Conservation (phyloP, 2,329 filamentous ascomycete species). For the Allantophomopsis lycopodina region DNA sequence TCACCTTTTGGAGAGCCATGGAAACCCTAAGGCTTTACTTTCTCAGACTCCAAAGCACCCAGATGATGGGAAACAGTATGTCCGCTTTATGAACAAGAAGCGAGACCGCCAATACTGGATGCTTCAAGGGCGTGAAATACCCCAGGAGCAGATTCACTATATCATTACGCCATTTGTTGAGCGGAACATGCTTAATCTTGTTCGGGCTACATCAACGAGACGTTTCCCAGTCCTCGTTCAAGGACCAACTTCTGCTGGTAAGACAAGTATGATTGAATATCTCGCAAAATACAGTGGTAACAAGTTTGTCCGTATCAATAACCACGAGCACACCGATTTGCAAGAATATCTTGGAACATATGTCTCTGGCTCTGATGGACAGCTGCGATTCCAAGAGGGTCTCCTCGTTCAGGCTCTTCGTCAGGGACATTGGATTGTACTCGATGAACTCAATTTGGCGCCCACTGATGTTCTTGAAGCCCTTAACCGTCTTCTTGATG, state of each 20-base stretch:
- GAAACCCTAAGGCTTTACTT: constrained; percentile 58
- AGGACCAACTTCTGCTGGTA: constrained; percentile 91
- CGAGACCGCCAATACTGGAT: constrained; percentile 76
- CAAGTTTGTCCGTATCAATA: constrained; percentile 97
- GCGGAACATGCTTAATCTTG: constrained; percentile 85
- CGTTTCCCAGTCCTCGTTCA: constrained; percentile 91
- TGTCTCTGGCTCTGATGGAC: constrained; percentile 72
- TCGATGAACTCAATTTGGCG: constrained; percentile 93
- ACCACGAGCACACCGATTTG: constrained; percentile 95
- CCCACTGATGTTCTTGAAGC: constrained; percentile 96
- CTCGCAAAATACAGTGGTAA: constrained; percentile 94
- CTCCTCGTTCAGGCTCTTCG: constrained; percentile 84
- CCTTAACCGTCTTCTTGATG: constrained; percentile 85
- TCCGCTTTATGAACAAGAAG: constrained; percentile 58
- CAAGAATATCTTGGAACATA: constrained; percentile 97
- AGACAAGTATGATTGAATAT: constrained; percentile 99
- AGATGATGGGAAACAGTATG: constrained; percentile 61
- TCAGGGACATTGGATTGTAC: constrained; percentile 92
- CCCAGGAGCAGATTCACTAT: constrained; percentile 71
- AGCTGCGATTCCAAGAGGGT: constrained; percentile 83
- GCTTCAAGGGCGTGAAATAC: constrained; percentile 53
- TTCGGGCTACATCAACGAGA: constrained; percentile 82
- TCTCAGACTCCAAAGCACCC: constrained; percentile 68
- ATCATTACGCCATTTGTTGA: constrained; percentile 95
- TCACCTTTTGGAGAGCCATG: constrained; percentile 59